phyloP scores from a whole-genome alignment of 352 stramenopile genomes.

The Chrysophaeum taylorii region DNA sequence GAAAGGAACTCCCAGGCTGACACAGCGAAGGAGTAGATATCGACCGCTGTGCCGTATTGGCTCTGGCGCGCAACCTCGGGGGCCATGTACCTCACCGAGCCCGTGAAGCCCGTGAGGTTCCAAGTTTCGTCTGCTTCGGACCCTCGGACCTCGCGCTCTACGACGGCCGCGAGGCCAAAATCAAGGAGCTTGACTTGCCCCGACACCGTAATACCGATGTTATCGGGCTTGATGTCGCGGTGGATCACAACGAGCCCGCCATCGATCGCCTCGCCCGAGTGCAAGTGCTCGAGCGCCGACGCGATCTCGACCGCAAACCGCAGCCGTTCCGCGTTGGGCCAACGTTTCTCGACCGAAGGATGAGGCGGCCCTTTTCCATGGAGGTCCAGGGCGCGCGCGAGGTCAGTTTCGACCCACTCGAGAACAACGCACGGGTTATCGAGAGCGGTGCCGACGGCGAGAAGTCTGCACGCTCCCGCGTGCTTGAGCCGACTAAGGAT shows the following conservation, averaged over 20 bases:
- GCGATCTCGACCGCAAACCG: background rate
- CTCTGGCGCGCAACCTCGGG: conserved; percentile 38
- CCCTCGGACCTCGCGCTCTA: conserved; percentile 27
- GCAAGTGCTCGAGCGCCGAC: conserved; percentile 9
- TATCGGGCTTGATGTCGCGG: conserved; percentile 30
- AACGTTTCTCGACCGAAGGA: too few relatives aligned
- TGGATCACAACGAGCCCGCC: conserved; percentile 9
- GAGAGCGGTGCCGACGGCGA: too few relatives aligned
- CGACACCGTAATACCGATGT: conserved; percentile 31
- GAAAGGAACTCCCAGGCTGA: background rate
- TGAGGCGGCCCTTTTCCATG: too few relatives aligned
- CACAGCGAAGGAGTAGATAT: conserved; percentile 38
- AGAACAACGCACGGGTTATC: background rate
- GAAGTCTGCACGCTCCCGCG: too few relatives aligned
- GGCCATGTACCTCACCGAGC: conserved; percentile 45
- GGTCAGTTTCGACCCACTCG: background rate
- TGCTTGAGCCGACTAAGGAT: too few relatives aligned
- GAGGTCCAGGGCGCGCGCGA: background rate
- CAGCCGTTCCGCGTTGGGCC: background rate
- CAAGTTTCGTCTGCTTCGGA: conserved; percentile 27
- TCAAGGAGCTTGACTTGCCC: conserved; percentile 40
- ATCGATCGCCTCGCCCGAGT: background rate
- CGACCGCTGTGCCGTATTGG: conserved; percentile 43
- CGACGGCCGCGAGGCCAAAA: conserved; percentile 40
- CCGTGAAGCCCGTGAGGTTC: conserved; percentile 43